phyloP scores from a whole-genome alignment of 2,329 filamentous ascomycete genomes.

The Fusarium sarcochroum region DNA sequence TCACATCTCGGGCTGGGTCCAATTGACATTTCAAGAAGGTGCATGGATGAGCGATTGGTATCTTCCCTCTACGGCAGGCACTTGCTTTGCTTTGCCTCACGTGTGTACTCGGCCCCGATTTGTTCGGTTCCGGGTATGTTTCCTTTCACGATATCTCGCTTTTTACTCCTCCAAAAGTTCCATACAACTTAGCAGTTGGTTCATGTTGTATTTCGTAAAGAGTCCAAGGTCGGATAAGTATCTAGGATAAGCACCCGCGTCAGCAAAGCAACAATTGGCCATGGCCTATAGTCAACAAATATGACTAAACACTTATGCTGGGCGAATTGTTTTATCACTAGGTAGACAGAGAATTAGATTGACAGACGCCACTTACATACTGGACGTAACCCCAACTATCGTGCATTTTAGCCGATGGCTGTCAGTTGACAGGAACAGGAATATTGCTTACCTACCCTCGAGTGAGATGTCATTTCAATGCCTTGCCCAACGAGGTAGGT shows the following conservation, averaged over 20 bases:
- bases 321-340: no score
- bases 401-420: constrained; percentile 29
- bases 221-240: no score
- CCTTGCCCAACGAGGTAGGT: constrained; percentile 39
- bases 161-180: constrained; percentile 10
- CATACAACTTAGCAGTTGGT: not conserved
- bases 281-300: no score
- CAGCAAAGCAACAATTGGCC: not conserved
- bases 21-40: not conserved
- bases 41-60: not conserved
- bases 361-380: constrained; percentile 23
- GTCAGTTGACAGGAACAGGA: constrained; percentile 4
- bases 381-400: constrained; percentile 3
- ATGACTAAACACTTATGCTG: no score
- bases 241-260: not conserved
- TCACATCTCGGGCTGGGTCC: not conserved
- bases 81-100: not conserved
- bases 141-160: not conserved
- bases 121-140: not conserved
- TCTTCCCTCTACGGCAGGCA: no score
- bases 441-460: not conserved
- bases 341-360: constrained; percentile 7
- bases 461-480: constrained; percentile 12
- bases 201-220: no score
- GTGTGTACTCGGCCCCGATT: not conserved